A percentile compares a stretch with the other conserved stretches of the same genome.
phyloP scores from a whole-genome alignment of 805 yeast species.

The Clavispora santaluciae region DNA sequence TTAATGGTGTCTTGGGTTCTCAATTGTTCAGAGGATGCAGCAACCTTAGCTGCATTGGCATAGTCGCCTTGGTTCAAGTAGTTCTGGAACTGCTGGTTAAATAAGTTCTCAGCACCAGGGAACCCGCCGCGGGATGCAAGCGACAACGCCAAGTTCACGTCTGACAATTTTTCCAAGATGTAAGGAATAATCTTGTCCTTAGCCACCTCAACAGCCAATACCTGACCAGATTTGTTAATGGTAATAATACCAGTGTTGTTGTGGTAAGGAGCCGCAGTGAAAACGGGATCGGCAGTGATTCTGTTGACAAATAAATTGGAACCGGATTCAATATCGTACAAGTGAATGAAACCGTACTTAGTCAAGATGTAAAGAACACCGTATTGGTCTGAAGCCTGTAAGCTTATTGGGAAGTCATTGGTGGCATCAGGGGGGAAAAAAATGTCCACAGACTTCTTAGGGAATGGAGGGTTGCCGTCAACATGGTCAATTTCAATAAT shows the following conservation, averaged over 20 bases:
- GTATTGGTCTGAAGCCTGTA: slow-evolving; percentile 77
- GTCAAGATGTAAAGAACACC: slow-evolving; percentile 89
- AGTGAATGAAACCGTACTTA: slow-evolving; percentile 92
- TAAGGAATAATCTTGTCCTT: slow-evolving; percentile 84
- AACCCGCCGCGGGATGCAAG: slow-evolving; percentile 94
- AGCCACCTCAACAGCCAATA: slow-evolving; percentile 84
- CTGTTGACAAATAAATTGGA: slow-evolving; percentile 91
- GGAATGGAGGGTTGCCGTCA: slow-evolving; percentile 75
- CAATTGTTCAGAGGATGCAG: slow-evolving; percentile 89
- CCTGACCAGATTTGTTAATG: slow-evolving; percentile 93
- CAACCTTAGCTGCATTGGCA: slow-evolving; percentile 89
- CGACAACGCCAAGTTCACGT: slow-evolving; percentile 79
- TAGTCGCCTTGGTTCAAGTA: slow-evolving; percentile 82
- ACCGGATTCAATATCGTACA: slow-evolving; percentile 92
- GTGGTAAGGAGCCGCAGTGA: slow-evolving; percentile 76
- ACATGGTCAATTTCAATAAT: slow-evolving; percentile 95
- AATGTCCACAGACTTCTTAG: slow-evolving; percentile 85
- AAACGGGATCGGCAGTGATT: slow-evolving; percentile 92
- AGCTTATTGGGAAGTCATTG: slow-evolving; percentile 93
- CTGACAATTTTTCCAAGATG: slow-evolving; percentile 77
- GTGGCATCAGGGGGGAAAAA: slow-evolving; percentile 96
- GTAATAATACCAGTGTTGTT: slow-evolving; percentile 81
- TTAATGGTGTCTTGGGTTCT: slow-evolving; percentile 93
- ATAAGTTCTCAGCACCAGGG: slow-evolving; percentile 94
- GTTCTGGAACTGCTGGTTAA: slow-evolving; percentile 86